Evolutionary conservation across 2,329 filamentous ascomycete genomes (phyloP), one percentile per base, ranked within the genome.

Genomic region (Cercospora janseana): DNA sequence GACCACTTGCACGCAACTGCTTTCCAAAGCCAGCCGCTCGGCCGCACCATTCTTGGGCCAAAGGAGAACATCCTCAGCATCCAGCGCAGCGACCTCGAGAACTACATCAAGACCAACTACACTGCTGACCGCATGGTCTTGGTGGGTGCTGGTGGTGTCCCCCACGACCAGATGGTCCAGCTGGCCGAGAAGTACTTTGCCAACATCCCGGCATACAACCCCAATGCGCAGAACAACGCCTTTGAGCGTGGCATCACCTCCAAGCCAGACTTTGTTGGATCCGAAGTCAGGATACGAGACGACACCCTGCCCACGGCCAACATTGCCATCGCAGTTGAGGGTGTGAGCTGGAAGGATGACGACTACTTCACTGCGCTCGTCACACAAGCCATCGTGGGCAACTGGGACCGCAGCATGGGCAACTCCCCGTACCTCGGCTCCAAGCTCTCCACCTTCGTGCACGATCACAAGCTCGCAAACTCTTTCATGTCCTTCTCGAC

Each of bases 401-500:
- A 98, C 85, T 98, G 95, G 85, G 93, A 98, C 79, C 93, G 93
- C 76, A 88, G 93, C 63, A 92, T 97, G 84, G 93, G 94, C 69
- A 95, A 93, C 75, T 93, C 93, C 54, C 86, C 91, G 60, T 93
- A 96, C 79, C 86, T 96, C 69, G 93, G 94, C 66, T 95, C 90
- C 87, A 96, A 94, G 82, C 88, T 98, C 66, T 95, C 89, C 79
- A 85, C 86, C 60, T 89, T 93, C 67, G 86, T 98, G 63, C 88
- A 94, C 80, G 85, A 95, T 76, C 83, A 97, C 77, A 86, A 91
- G 72, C 82, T 98, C 57, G 93, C 93, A 74, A 98, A 95, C 80
- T 96, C 91, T 83, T 98, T 96, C 82, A 98, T 98, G 94, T 95
- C 88, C 79, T 98, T 98, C 79, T 96, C 91, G 61, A 98, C 93